A percentile compares a stretch with the other conserved stretches of the same genome.
phyloP scores from a whole-genome alignment of 1,284 basidiomycete species.

The Stygiomarasmius scandens region DNA sequence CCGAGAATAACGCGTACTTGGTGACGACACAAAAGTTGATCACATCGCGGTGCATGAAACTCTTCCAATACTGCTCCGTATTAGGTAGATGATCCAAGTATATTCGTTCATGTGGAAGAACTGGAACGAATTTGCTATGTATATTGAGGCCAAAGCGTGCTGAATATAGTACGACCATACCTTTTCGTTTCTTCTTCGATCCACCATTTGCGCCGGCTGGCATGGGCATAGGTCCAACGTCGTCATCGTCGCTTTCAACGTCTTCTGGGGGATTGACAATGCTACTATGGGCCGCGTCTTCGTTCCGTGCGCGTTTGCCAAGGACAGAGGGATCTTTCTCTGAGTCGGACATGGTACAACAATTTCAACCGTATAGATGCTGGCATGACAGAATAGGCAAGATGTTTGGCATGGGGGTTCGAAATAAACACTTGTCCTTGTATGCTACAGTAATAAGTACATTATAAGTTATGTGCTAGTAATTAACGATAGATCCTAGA shows the following conservation, averaged over 20 bases:
- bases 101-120: slow-evolving; percentile 59
- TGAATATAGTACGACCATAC: slow-evolving; percentile 38
- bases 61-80: slow-evolving; percentile 94
- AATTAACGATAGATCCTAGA: background rate
- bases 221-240: slow-evolving; percentile 78
- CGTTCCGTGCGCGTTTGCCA: slow-evolving; percentile 63
- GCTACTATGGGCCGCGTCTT: slow-evolving; percentile 22
- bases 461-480: background rate
- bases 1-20: slow-evolving; percentile 51
- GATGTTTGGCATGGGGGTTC: background rate
- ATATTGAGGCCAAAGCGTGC: slow-evolving; percentile 42
- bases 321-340: slow-evolving; percentile 48
- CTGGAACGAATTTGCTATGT: slow-evolving; percentile 33
- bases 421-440: background rate
- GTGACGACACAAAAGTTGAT: slow-evolving; percentile 89
- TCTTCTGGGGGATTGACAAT: slow-evolving; percentile 29
- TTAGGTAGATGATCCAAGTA: slow-evolving; percentile 92
- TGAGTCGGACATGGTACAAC: slow-evolving; percentile 37
- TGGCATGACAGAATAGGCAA: background rate
- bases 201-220: slow-evolving; percentile 45
- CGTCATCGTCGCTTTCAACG: slow-evolving; percentile 60
- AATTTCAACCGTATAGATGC: background rate
- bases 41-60: slow-evolving; percentile 97
- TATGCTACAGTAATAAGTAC: background rate
- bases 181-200: slow-evolving; percentile 75